phyloP scores from a whole-genome alignment of 1,139 yeast genomes.

The Lodderomyces parapsilosis region DNA sequence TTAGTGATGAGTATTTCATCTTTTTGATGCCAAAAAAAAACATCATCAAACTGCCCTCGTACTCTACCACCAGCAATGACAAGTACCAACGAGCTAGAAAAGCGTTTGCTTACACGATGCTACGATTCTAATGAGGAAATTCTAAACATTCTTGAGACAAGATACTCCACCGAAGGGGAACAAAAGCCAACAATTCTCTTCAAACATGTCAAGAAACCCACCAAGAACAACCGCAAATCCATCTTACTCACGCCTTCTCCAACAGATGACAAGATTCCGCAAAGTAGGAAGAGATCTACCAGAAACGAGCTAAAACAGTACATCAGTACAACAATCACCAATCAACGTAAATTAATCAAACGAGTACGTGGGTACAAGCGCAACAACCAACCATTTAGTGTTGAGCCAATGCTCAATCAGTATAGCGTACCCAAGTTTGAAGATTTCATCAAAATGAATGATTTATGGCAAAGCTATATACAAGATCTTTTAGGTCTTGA shows the following conservation, averaged over 20 bases:
- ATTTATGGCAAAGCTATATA: slow-evolving; percentile 64
- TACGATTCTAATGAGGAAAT: slow-evolving; percentile 41
- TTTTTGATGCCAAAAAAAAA: not conserved
- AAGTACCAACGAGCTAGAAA: slow-evolving; percentile 40
- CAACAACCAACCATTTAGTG: slow-evolving; percentile 21
- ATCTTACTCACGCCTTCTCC: slow-evolving; percentile 12
- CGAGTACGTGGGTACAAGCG: slow-evolving; percentile 27
- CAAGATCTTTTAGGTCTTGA: slow-evolving; percentile 46
- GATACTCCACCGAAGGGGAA: slow-evolving; percentile 57
- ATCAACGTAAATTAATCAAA: slow-evolving; percentile 38
- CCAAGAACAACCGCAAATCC: slow-evolving; percentile 19
- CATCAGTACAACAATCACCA: slow-evolving; percentile 32
- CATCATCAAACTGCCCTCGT: not conserved
- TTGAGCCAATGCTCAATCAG: slow-evolving; percentile 30
- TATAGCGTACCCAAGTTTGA: slow-evolving; percentile 50
- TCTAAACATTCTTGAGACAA: slow-evolving; percentile 47
- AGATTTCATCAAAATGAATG: slow-evolving; percentile 51
- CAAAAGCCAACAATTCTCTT: slow-evolving; percentile 60
- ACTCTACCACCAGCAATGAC: slow-evolving; percentile 3
- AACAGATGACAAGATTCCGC: slow-evolving; percentile 9
- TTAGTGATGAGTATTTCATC: not conserved
- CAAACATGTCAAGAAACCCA: slow-evolving; percentile 9
- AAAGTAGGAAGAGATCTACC: slow-evolving; percentile 29
- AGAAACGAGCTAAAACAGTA: slow-evolving; percentile 47
- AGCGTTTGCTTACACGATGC: slow-evolving; percentile 50